phyloP scores from a whole-genome alignment of 768 basidiomycete species.

The Mrakia gelida region DNA sequence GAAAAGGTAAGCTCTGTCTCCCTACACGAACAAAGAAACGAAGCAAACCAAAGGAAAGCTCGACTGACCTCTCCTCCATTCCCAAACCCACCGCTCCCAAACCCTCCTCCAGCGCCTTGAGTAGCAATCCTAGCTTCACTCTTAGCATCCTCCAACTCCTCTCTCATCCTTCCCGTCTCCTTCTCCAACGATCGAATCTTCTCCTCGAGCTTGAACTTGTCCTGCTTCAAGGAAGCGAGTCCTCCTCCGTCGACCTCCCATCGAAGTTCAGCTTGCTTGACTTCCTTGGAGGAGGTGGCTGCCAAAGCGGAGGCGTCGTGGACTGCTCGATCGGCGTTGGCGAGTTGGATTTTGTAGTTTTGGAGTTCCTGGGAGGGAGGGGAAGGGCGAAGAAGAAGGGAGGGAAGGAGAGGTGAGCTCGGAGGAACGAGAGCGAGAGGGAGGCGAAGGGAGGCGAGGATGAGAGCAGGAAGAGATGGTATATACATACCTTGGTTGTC shows the following conservation, averaged over 20 bases:
- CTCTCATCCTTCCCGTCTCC: background rate
- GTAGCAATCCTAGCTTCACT: conserved; percentile 10
- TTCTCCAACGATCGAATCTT: conserved; percentile 31
- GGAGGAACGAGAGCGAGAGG: background rate
- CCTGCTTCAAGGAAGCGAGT: conserved; percentile 13
- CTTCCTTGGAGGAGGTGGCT: background rate
- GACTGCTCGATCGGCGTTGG: conserved; percentile 41
- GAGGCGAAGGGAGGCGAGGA: background rate
- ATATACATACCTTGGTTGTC: conserved; percentile 33
- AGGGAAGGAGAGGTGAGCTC: background rate
- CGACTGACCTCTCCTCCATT: background rate
- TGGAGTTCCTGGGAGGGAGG: conserved; percentile 38
- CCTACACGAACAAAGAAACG: background rate
- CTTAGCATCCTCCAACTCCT: conserved; percentile 3
- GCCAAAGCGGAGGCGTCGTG: conserved; percentile 17
- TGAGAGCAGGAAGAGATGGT: background rate
- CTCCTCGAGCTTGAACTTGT: conserved; percentile 30
- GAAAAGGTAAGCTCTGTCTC: background rate
- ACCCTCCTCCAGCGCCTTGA: background rate
- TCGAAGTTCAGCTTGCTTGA: conserved; percentile 5
- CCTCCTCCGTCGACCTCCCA: conserved; percentile 14
- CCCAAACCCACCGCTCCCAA: background rate
- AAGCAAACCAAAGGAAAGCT: background rate
- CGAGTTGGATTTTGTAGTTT: conserved; percentile 36
- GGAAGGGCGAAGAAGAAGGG: background rate